Percentiles rank a stretch among this genome's conserved stretches.
Evolutionary conservation across 2,329 filamentous ascomycete species (phyloP).

Genomic region (Lasiodiplodia theobromae): DNA sequence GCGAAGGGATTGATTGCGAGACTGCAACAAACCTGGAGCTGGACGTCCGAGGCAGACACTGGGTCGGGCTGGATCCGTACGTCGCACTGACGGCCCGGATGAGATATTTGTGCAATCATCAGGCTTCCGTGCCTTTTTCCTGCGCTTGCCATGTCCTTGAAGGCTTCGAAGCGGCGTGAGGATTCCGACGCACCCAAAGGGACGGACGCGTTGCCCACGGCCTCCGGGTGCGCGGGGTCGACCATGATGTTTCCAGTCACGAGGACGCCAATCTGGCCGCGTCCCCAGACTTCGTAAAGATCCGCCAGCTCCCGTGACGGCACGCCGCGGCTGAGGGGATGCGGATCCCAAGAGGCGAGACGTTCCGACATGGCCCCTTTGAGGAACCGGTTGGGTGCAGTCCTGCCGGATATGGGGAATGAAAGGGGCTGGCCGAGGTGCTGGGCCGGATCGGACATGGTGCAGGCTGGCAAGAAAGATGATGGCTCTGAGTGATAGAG

Average conservation of each 20-base stretch:
- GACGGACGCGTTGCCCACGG: constrained; percentile 65
- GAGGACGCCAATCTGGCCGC: constrained; percentile 38
- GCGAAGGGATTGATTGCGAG: too few species aligned
- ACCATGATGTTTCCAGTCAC: constrained; percentile 66
- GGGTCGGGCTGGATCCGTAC: constrained; percentile 51
- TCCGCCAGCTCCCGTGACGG: neutral
- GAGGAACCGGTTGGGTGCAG: constrained; percentile 68
- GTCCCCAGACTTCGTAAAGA: neutral
- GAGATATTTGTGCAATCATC: constrained; percentile 66
- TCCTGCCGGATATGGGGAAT: constrained; percentile 58
- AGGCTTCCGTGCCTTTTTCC: constrained; percentile 65
- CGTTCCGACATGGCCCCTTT: constrained; percentile 73
- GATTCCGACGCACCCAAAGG: constrained; percentile 58
- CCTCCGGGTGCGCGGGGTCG: constrained; percentile 58
- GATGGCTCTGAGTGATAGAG: too few species aligned
- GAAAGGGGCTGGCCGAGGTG: constrained; percentile 50
- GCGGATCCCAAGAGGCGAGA: constrained; percentile 66
- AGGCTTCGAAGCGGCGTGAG: constrained; percentile 66
- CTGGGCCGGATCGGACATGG: neutral
- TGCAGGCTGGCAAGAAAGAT: too few species aligned
- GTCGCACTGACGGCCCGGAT: constrained; percentile 54
- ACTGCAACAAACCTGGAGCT: constrained; percentile 34
- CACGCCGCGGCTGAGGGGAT: neutral
- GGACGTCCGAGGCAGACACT: constrained; percentile 56
- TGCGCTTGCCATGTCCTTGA: constrained; percentile 62